Base-by-base conservation (phyloP, 2,329 filamentous ascomycete genomes). In the Paraphaeosphaeria minitans region DNA sequence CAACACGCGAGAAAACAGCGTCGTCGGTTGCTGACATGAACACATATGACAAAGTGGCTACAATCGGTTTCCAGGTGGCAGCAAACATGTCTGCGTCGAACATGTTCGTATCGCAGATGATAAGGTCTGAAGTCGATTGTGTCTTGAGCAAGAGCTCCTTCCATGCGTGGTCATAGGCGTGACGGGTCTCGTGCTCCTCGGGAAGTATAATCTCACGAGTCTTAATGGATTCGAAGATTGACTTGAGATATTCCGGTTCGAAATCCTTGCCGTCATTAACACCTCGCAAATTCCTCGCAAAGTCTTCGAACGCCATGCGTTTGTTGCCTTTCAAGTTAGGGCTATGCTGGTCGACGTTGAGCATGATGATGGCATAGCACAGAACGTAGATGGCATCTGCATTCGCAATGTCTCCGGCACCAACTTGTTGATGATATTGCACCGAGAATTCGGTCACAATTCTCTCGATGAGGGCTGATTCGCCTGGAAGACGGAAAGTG, bases 11-110 rank as follows among this genome's bases (percentile, higher is more conserved):
- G 74, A 97, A 99, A 3, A 99, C 95, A 0, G 94, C 87, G 75
- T 99, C 95, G 71, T 99, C 96, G 0, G 93, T 96, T 16, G 96
- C 96, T 37, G 94, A 98, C 89, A 98, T 96, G 80, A 99, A 99
- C 3, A 99, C 95, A 73, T 98, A 99, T 13, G 95, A 96, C 55
- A 99, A 81, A 0, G 96, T 98, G 3, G 95, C 93, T 39, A 99
- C 85, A 51, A 99, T 93, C 0, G 96, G 94, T 73, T 87, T 93
- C 95, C 96, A 99, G 0, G 93, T 97, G 22, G 93, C 90, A 57
- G 90, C 88, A 75, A 99, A 99, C 92, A 99, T 97, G 73, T 99
- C 93, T 4, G 93, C 92, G 76, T 99, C 96, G 76, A 92, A 99
- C 41, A 96, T 88, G 72, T 97, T 98, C 4, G 94, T 97, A 66